Base-by-base conservation (phyloP, 805 yeast genomes). In the Suhomyces pyralidae region DNA sequence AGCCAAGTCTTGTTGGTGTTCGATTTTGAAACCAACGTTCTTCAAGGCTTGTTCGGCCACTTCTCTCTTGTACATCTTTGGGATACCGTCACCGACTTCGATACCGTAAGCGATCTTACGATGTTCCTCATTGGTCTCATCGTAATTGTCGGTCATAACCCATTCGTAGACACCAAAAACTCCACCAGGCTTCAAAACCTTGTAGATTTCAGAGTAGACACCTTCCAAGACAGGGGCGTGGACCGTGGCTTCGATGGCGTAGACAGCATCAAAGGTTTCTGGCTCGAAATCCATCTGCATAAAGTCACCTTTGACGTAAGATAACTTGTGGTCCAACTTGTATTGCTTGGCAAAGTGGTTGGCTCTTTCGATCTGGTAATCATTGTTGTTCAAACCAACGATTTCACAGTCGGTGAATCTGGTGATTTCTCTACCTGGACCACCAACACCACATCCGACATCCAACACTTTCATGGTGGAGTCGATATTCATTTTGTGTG, bases 371-470 rank as follows among this genome's bases (percentile, higher is more conserved):
- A 93, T 87, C 80, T 94, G 96, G 78, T 94, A 94, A 74, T 94
- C 99, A 70, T 94, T 94, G 80, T 94, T 93, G 79, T 93, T 93
- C 64, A 93, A 80, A 49, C 99, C 99, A 57, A 88, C 88, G 68
- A 93, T 80, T 62, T 82, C 76, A 75, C 91, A 86, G 64, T 86
- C 90, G 49, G 98, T 87, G 79, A 93, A 93, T 68, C 97, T 84
- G 55, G 87, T 81, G 65, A 93, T 93, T 77, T 94, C 97, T 73
- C 97, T 87, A 20, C 97, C 97, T 64, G 99, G 99, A 43, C 99
- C 99, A 68, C 99, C 99, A 63, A 93, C 97, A 80, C 99, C 99
- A 78, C 99, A 94, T 46, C 99, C 99, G 53, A 93, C 99, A 69
- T 93, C 99, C 61, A 93, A 81, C 15, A 93, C 99, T 66, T 85